Evolutionary conservation across 2,329 filamentous ascomycete genomes (phyloP), one percentile per base, ranked within the genome.

Genomic region (Pseudogymnoascus sp.): DNA sequence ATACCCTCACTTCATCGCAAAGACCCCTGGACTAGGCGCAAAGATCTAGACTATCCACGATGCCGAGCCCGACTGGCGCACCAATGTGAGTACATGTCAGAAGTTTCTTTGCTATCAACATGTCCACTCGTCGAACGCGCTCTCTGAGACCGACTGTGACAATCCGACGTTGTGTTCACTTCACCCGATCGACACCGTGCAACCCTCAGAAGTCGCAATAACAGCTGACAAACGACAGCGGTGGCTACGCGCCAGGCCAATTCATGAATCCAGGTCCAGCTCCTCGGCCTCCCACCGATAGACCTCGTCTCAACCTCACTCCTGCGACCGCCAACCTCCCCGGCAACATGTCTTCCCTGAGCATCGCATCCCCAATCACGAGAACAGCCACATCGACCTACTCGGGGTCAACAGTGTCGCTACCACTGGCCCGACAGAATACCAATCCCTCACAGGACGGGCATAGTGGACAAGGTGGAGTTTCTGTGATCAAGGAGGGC

Each of bases 241-340:
- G 59, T 42, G 59, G 59, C 70, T 87, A 86, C 73, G 77, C 82
- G 45, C 78, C 80, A 68, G 83, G 81, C 71, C 84, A 86, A 76
- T 97, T 97, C 79, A 96, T 97, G 90, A 97, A 97, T 77, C 92
- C 95, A 67, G 92, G 95, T 68, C 93, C 95, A 70, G 93, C 95
- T 69, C 95, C 95, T 68, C 88, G 90, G 71, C 93, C 95, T 66
- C 95, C 93, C 18, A 87, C 84, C 65, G 90, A 95, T 73, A 86
- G 90, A 71, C 90, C 92, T 66, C 88, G 90, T 73, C 85, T 96
- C 69, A 87, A 87, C 71, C 82, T 96, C 66, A 91, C 89, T 45
- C 92, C 88, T 66, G 89, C 85, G 73, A 84, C 86, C 66, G 78
- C 80, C 70, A 90, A 87, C 74, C 80, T 90, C 21, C 86, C 88